Base-by-base conservation (phyloP, 139 green algal genomes). In the Picochlorum sp. region DNA sequence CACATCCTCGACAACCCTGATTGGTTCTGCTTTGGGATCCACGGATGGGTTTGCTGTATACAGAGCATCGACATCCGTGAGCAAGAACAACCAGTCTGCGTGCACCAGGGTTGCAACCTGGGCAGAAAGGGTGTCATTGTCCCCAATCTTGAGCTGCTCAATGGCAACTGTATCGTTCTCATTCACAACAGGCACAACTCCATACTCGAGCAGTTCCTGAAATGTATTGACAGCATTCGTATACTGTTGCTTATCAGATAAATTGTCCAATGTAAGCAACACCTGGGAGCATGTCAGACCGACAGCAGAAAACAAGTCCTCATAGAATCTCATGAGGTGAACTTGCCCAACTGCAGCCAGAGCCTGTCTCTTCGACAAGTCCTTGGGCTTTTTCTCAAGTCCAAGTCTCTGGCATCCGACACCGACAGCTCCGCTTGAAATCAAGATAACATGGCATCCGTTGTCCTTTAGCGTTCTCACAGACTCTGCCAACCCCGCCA, bases 81-180 rank as follows among this genome's bases (percentile, higher is more conserved):
- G 77, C 45, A 97, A 81, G 65, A 97, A 95, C 9, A 97, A 73
- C 79, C 84, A 97, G 68, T 95, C 81, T 3, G 91, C 90, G 24
- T 84, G 70, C 31, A 96, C 81, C 34, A 97, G 76, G 4, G 87
- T 86, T 1, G 91, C 89, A 30, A 97, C 89, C 70, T 96, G 86
- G 3, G 91, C 89, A 1, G 84, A 87, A 20, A 98, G 79, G 8
- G 87, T 95, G 80, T 98, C 92, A 68, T 98, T 98, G 85, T 98
- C 92, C 23, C 92, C 92, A 74, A 97, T 90, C 14, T 86, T 81
- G 18, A 94, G 77, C 76, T 96, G 80, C 37, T 84, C 70, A 20
- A 95, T 83, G 4, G 85, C 84, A 16, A 95, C 82, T 7, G 88
- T 95, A 80, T 95, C 88, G 64, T 98, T 98, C 63, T 98, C 92